Base-by-base conservation (phyloP, 2,329 filamentous ascomycete species). In the Talaromyces sp. region DNA sequence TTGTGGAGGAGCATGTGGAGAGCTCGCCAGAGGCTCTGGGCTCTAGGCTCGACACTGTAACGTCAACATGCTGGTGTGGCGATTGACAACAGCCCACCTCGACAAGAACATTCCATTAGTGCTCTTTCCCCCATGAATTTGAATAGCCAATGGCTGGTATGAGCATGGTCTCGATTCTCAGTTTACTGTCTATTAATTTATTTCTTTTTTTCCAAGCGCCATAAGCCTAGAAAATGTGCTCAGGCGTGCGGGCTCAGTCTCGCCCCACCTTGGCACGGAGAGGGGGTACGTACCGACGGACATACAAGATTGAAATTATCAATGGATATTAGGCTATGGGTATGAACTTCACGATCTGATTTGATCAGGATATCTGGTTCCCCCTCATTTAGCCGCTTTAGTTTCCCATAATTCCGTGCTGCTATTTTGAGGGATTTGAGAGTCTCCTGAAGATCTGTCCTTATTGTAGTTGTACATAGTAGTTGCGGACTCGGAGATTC, bases 221-320 rank as follows among this genome's bases (percentile, higher is more conserved):
- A 46, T 46, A 46, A 46, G 43, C 43, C 43, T 46, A 46, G 32
- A 6, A 46, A 46, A 36, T 10, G 30, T 27, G 43, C 30, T 36
- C 30, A 36, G 20, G 22, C 27, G 33, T 46, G 14, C 43, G 19
- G 7, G 14, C 24, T 22, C 19, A 22, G 29, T 7, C 4, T 45
- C n/a, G 29, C 30, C 32, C 43, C 43, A 46, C 30, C 30, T 46
- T 36, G 30, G 30, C 30, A 35, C 32, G 20, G 17, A 35, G 16
- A 16, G 13, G 33, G 33, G 13, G n/a, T 35, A 39, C 17, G n/a
- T 39, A 19, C 36, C 9, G 16, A 19, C 16, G 35, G 35, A n/a
- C n/a, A n/a, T n/a, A n/a, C n/a, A n/a, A 37, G 8, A 37, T 5
- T 17, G 10, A 5, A 35, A 13, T 35, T 35, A 11, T 35, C 32